Evolutionary conservation across 2,329 filamentous ascomycete species (phyloP).

Genomic region (Colletotrichum trifolii): DNA sequence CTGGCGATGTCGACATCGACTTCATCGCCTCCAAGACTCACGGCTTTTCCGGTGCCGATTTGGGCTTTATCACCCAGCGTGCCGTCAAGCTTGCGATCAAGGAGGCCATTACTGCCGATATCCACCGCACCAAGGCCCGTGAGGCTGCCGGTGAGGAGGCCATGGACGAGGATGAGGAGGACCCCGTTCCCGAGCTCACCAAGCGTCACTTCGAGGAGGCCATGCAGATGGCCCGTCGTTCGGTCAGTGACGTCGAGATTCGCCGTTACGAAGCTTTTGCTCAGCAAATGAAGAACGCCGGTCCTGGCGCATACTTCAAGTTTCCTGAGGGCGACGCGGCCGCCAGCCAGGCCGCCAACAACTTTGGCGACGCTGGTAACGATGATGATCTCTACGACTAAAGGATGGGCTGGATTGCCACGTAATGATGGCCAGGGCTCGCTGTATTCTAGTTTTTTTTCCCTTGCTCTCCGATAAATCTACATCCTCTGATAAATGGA

Average conservation of each 20-base stretch:
- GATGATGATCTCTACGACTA: conserved; percentile 98
- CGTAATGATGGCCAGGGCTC: conserved; percentile 25
- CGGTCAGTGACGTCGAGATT: conserved; percentile 96
- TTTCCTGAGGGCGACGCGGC: conserved; percentile 82
- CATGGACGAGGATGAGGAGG: conserved; percentile 87
- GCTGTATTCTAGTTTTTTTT: conserved; percentile 63
- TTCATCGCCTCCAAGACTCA: conserved; percentile 98
- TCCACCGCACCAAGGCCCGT: conserved; percentile 88
- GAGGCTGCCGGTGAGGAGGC: conserved; percentile 87
- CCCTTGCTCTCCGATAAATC: conserved; percentile 48
- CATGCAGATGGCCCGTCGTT: conserved; percentile 93
- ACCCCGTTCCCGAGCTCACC: conserved; percentile 95
- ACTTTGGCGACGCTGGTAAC: conserved; percentile 87
- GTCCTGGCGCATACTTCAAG: conserved; percentile 96
- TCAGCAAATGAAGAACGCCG: conserved; percentile 98
- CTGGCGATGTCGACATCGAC: conserved; percentile 84
- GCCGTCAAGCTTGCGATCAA: conserved; percentile 99
- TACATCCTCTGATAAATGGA: conserved; percentile 43
- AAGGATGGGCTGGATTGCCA: conserved; percentile 46
- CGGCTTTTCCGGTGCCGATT: conserved; percentile 99
- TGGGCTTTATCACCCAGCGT: conserved; percentile 98
- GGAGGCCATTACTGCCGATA: conserved; percentile 89
- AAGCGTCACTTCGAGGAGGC: conserved; percentile 98
- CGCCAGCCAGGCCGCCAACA: conserved; percentile 68
- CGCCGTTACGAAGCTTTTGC: conserved; percentile 98